Base-by-base conservation (phyloP, 768 basidiomycete genomes). In the Rossbeevera mucosa region DNA sequence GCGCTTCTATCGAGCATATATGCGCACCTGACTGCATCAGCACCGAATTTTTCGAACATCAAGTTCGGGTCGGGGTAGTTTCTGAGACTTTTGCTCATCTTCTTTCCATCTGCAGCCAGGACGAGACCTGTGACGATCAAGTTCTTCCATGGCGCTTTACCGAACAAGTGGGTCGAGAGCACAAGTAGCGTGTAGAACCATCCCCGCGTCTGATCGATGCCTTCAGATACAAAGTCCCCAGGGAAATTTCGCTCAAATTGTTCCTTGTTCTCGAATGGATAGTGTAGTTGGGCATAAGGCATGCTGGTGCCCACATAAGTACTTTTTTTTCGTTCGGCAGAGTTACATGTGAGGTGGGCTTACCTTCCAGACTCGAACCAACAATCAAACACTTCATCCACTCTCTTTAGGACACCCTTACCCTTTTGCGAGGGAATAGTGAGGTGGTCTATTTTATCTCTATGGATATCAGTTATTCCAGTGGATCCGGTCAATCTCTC, bases 361-460 rank as follows among this genome's bases (percentile, higher is more conserved):
- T 58, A 93, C 93, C 90, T 93, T 74, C 96, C 96, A 4, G 95
- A 98, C 73, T 99, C 96, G 65, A 99, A 99, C 96, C 96, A 99
- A 64, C 96, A 99, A 66, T 99, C 96, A 65, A 99, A 98, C 31
- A 99, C 93, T 69, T 98, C 96, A 54, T 96, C 91, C n/a, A 97
- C 79, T 45, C 96, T 85, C 70, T 80, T 90, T 21, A 99, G 73
- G 11, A 71, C 70, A 14, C 95, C 95, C 61, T 91, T 94, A 48
- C 94, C 95, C 67, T 81, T 72, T 65, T 85, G 75, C 18, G 94
- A 96, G 9, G 95, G 96, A 62, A 98, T 97, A 46, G 91, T 94
- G 73, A 99, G 90, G 65, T 91, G 83, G 67, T 98, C 94, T 62
- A 99, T 93, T 64, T 83, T 91, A 57, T 99, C 93, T 50, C 94